Evolutionary conservation across 1,284 basidiomycete species (phyloP).

Genomic region (Phellopilus nigrolimitatus): DNA sequence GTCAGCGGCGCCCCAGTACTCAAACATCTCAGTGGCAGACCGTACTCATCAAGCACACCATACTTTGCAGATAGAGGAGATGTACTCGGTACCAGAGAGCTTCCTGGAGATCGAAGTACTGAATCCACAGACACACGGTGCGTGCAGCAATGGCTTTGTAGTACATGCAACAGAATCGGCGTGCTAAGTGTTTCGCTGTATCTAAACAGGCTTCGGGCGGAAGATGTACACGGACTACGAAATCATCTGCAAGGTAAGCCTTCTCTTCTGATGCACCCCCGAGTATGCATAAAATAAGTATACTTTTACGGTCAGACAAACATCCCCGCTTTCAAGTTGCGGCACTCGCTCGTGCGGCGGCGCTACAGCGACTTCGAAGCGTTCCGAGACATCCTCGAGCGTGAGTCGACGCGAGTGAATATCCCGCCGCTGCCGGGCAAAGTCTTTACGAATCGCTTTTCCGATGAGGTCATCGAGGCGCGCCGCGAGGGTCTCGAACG

Average conservation of each 20-base stretch:
- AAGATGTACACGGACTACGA: slow-evolving; percentile 99
- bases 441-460: slow-evolving; percentile 94
- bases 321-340: slow-evolving; percentile 97
- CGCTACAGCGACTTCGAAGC: slow-evolving; percentile 99
- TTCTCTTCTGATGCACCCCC: background rate
- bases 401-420: slow-evolving; percentile 95
- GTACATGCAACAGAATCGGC: background rate
- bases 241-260: slow-evolving; percentile 90
- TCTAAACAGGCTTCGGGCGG: slow-evolving; percentile 85
- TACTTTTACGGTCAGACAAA: slow-evolving; percentile 65
- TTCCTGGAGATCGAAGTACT: slow-evolving; percentile 98
- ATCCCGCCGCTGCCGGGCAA: slow-evolving; percentile 97
- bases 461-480: slow-evolving; percentile 94
- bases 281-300: slow-evolving; percentile 2
- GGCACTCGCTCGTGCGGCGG: slow-evolving; percentile 89
- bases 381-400: slow-evolving; percentile 96
- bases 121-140: slow-evolving; percentile 96
- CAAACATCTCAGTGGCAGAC: no score
- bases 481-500: slow-evolving; percentile 92
- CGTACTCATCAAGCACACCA: no score
- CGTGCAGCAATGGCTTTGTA: slow-evolving; percentile 26
- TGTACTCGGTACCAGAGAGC: slow-evolving; percentile 96
- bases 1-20: no score
- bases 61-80: slow-evolving; percentile 96
- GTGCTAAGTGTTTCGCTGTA: slow-evolving; percentile 2